A percentile compares a stretch with the other conserved stretches of the same genome.
Conservation (phyloP, 1,284 basidiomycete genomes). For the Cutaneotrichosporon mucoides region DNA sequence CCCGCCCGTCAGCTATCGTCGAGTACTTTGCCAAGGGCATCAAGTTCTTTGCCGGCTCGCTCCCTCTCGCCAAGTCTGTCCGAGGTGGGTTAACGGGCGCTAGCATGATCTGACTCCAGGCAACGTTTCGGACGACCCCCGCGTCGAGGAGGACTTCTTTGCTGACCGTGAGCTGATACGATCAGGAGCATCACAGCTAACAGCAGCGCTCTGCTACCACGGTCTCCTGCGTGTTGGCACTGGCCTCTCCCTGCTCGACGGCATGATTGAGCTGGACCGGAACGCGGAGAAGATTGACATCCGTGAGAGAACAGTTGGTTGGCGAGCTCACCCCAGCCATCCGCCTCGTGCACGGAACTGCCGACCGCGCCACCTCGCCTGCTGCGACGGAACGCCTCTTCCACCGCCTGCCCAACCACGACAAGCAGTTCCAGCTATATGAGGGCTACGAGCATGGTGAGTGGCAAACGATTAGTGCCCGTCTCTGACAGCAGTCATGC, state of each 20-base stretch:
- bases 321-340: conserved; percentile 39
- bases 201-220: conserved; percentile 50
- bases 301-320: conserved; percentile 27
- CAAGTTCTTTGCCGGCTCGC: conserved; percentile 47
- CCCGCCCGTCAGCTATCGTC: conserved; percentile 46
- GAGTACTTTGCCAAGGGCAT: conserved; percentile 48
- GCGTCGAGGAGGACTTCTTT: conserved; percentile 51
- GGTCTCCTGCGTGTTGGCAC: conserved; percentile 52
- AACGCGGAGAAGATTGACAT: conserved; percentile 42
- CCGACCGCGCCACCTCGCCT: conserved; percentile 52
- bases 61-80: conserved; percentile 51
- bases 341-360: conserved; percentile 51
- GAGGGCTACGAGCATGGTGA: conserved; percentile 53
- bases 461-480: conserved; percentile 8
- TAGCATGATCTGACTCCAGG: conserved; percentile 31
- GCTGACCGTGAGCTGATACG: conserved; percentile 42
- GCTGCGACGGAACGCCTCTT: conserved; percentile 49
- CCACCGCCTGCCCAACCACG: conserved; percentile 42
- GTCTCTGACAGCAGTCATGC: conserved; percentile 37
- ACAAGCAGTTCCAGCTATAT: conserved; percentile 52
- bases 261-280: conserved; percentile 48
- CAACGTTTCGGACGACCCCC: conserved; percentile 54
- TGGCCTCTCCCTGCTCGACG: conserved; percentile 51
- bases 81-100: conserved; percentile 23
- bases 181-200: conserved; percentile 6